phyloP scores from a whole-genome alignment of 2,329 filamentous ascomycete genomes.

The Paraconiothyrium sp. region DNA sequence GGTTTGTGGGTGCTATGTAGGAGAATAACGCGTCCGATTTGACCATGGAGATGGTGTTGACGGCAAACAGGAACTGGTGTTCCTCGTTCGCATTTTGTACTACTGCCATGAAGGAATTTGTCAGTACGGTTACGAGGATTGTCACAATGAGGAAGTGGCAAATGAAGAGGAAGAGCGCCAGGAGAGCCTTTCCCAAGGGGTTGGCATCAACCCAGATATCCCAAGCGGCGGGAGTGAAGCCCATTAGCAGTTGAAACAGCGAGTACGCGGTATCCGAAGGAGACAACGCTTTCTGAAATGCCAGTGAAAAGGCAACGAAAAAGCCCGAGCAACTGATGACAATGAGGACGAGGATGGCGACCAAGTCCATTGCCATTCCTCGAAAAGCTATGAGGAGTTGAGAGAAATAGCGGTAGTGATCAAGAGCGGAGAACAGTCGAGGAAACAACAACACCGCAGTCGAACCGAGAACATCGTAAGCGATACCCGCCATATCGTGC shows the following conservation, averaged over 20 bases:
- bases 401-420: constrained; percentile 96
- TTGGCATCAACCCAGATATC: constrained; percentile 86
- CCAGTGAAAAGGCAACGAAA: constrained; percentile 91
- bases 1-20: constrained; percentile 90
- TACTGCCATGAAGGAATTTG: constrained; percentile 95
- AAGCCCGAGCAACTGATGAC: constrained; percentile 92
- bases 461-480: constrained; percentile 92
- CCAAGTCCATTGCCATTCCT: constrained; percentile 89
- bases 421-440: constrained; percentile 88
- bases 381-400: constrained; percentile 93
- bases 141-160: constrained; percentile 96
- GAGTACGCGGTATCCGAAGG: constrained; percentile 83
- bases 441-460: constrained; percentile 91
- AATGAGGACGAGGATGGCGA: constrained; percentile 84
- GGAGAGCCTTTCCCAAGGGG: constrained; percentile 75
- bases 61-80: constrained; percentile 90
- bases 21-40: constrained; percentile 98
- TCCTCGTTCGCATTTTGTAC: constrained; percentile 93
- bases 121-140: constrained; percentile 93
- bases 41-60: constrained; percentile 97
- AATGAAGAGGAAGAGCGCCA: constrained; percentile 88
- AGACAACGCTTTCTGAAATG: constrained; percentile 74
- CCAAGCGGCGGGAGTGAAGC: constrained; percentile 95
- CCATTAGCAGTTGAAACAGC: constrained; percentile 94
- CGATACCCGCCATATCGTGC: constrained; percentile 79